A percentile compares a stretch with the other conserved stretches of the same genome.
Conservation (phyloP, 768 basidiomycete species). For the Ephemerocybe angulata region DNA sequence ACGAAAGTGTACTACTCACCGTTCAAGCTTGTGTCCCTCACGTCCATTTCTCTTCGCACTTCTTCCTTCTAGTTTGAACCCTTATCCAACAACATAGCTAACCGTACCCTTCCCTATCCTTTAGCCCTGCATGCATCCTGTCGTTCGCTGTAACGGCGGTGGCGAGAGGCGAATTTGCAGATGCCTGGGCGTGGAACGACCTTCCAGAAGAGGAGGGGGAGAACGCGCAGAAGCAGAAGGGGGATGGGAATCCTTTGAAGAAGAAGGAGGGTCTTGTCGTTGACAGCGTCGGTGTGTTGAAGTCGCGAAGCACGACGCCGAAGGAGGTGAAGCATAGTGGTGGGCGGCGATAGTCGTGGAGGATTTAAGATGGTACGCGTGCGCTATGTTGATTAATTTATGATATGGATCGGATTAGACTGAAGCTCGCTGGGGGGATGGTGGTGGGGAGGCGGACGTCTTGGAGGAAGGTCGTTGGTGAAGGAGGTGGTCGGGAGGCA, state of each 20-base stretch:
- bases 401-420: not conserved
- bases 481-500: too few species aligned
- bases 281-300: constrained; percentile 11
- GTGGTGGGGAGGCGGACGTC: too few species aligned
- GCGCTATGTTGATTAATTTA: too few species aligned
- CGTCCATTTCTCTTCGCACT: not conserved
- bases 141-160: constrained; percentile 60
- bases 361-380: not conserved
- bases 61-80: not conserved
- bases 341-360: not conserved
- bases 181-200: constrained; percentile 74
- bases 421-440: too few species aligned
- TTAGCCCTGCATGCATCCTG: constrained; percentile 72
- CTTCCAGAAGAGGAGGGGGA: constrained; percentile 31
- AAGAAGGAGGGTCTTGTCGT: constrained; percentile 10
- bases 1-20: too few species aligned
- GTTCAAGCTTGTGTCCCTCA: too few species aligned
- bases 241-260: not conserved
- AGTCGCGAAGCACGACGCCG: not conserved
- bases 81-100: not conserved
- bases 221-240: constrained; percentile 8
- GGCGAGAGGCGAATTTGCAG: constrained; percentile 62
- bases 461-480: too few species aligned
- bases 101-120: not conserved
- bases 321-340: not conserved